Base-by-base conservation (phyloP, 1,139 yeast species). In the Protomyces inundatus region DNA sequence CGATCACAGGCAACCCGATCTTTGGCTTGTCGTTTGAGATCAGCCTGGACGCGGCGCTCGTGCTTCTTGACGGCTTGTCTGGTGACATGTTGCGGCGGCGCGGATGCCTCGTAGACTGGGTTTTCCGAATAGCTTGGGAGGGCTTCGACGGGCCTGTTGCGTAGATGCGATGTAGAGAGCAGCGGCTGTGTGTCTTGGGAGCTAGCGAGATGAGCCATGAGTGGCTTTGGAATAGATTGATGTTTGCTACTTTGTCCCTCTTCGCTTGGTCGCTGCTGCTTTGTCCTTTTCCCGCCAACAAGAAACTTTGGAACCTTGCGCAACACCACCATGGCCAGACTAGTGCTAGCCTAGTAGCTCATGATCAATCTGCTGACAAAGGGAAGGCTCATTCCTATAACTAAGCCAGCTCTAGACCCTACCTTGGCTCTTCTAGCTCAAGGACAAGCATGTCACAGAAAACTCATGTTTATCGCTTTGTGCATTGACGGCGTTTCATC, bases 41-140 rank as follows among this genome's bases (percentile, higher is more conserved):
- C 56, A 16, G 16, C n/a, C 42, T 58, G 51, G 42, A 58, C 53
- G 33, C 40, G 37, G 40, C 42, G 36, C 53, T 58, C 62, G 33
- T 58, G 62, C 34, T 33, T 16, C 35, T 23, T 10, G 12, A 58
- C 53, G 34, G 52, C 62, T 34, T 50, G 53, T 32, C 62, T 56
- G 9, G 56, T 48, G 36, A 58, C 6, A 6, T 33, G 9, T n/a
- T 42, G 40, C n/a, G 55, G 45, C n/a, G 40, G 62, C 5, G 62
- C 45, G 6, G 45, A 33, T n/a, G 53, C 7, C 23, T 51, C 62
- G 53, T 58, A 58, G 14, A n/a, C 56, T 10, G 62, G 62, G 35
- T 58, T 51, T 32, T 14, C 53, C 23, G 56, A 51, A 35, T 58
- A 58, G 52, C 45, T 32, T 40, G 62, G 62, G n/a, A 58, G 30